Percentiles rank a stretch among this genome's conserved stretches.
Conservation (phyloP, 305 asterid species). For the Fraxinus albicans region DNA sequence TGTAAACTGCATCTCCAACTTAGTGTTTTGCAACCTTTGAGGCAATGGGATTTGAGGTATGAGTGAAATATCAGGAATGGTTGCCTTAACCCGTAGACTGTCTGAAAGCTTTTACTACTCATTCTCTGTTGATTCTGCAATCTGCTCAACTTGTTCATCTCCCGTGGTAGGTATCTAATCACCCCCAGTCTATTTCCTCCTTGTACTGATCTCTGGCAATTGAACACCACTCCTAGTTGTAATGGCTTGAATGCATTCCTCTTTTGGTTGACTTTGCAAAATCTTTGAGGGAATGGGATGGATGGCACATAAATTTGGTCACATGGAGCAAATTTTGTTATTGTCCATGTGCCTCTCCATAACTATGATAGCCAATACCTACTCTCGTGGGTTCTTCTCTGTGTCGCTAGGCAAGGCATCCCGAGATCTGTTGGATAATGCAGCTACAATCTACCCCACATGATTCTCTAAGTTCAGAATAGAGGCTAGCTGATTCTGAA, state of each 20-base stretch:
- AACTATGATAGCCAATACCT: neutral
- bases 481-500: neutral
- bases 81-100: neutral
- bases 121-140: too few relatives aligned
- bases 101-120: too few relatives aligned
- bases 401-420: neutral
- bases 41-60: neutral
- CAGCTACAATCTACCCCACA: neutral
- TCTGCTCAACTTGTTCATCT: too few relatives aligned
- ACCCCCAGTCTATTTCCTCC: too few relatives aligned
- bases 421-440: neutral
- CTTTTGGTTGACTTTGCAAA: too few relatives aligned
- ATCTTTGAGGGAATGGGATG: too few relatives aligned
- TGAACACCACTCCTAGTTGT: too few relatives aligned
- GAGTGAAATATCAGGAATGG: neutral
- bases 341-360: neutral
- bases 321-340: too few relatives aligned
- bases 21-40: neutral
- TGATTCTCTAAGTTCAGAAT: neutral
- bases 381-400: neutral
- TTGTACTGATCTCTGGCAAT: too few relatives aligned
- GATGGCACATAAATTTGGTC: too few relatives aligned
- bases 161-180: too few relatives aligned
- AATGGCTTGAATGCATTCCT: too few relatives aligned
- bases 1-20: neutral